A percentile compares a stretch with the other conserved stretches of the same genome.
These are phyloP conservation scores for Pythium oligandrum DNA, from an alignment of 352 stramenopile genomes.

Conservation along the genomic window DNA sequence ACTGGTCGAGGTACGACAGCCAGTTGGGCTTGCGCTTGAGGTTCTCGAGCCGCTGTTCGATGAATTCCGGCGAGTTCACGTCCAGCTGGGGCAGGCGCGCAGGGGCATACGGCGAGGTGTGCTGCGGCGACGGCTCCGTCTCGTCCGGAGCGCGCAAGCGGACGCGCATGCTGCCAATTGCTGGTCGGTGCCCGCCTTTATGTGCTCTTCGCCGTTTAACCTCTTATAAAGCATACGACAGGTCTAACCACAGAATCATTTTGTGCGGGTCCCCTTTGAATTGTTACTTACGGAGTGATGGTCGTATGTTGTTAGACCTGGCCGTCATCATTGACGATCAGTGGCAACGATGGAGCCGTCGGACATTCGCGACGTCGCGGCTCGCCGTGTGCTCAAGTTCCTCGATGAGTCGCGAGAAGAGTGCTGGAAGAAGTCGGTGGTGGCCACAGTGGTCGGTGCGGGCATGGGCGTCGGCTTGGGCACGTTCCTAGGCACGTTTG, in stretches of 20 bases:
- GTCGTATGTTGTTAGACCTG: too few relatives aligned
- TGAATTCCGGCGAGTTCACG: conserved; percentile 75
- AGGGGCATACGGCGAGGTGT: conserved; percentile 4
- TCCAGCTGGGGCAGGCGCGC: conserved; percentile 44
- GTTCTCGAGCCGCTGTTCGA: conserved; percentile 83
- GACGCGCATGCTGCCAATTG: conserved; percentile 33
- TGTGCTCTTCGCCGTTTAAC: too few relatives aligned
- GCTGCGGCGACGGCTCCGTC: conserved; percentile 19
- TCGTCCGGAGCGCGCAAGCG: conserved; percentile 65
- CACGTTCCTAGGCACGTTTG: conserved; percentile 85
- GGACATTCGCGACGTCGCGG: conserved; percentile 28
- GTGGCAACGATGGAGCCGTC: conserved; percentile 15
- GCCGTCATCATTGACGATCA: background rate
- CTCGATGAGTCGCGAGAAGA: conserved; percentile 73
- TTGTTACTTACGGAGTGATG: too few relatives aligned
- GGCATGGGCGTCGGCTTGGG: conserved; percentile 78
- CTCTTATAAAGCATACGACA: too few relatives aligned
- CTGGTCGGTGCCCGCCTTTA: too few relatives aligned
- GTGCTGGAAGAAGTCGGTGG: conserved; percentile 82
- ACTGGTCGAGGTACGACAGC: conserved; percentile 64
- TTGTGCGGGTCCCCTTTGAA: too few relatives aligned
- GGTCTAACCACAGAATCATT: too few relatives aligned
- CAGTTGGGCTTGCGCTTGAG: conserved; percentile 71
- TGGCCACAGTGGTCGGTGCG: conserved; percentile 63
- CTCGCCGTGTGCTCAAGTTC: conserved; percentile 62